phyloP scores from a whole-genome alignment of 1,284 basidiomycete species.

The Cryptococcus wingfieldii region DNA sequence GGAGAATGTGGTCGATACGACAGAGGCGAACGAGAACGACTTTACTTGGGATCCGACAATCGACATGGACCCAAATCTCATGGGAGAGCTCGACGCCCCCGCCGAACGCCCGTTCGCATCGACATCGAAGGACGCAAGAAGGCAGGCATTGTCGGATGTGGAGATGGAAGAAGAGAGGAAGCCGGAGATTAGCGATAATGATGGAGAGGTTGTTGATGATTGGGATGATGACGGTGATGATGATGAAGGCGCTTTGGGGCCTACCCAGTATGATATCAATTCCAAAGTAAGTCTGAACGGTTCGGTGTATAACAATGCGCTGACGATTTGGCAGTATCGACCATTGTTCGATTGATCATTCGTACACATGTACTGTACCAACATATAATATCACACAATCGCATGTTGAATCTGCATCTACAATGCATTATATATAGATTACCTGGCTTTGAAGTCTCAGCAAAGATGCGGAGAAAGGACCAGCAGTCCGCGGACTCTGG shows the following conservation, averaged over 20 bases:
- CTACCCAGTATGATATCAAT: neutral
- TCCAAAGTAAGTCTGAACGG: neutral
- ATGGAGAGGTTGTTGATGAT: neutral
- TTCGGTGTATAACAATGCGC: neutral
- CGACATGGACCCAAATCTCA: neutral
- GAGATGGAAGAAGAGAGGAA: neutral
- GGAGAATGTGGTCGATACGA: neutral
- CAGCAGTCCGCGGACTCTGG: no score
- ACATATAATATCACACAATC: neutral
- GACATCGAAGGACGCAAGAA: neutral
- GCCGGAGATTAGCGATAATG: neutral
- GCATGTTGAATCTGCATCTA: neutral
- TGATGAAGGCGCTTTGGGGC: neutral
- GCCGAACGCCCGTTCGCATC: neutral
- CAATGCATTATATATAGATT: neutral
- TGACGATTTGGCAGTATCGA: neutral
- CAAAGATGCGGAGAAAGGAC: no score
- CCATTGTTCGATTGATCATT: neutral
- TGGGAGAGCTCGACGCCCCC: no score
- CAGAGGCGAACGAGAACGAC: neutral
- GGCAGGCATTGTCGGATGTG: neutral
- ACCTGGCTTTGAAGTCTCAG: no score
- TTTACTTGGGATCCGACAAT: conserved; percentile 3
- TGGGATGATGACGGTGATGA: neutral
- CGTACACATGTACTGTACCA: neutral